Base-by-base conservation (phyloP, 106 monocot genomes). In the Allium sativum region DNA sequence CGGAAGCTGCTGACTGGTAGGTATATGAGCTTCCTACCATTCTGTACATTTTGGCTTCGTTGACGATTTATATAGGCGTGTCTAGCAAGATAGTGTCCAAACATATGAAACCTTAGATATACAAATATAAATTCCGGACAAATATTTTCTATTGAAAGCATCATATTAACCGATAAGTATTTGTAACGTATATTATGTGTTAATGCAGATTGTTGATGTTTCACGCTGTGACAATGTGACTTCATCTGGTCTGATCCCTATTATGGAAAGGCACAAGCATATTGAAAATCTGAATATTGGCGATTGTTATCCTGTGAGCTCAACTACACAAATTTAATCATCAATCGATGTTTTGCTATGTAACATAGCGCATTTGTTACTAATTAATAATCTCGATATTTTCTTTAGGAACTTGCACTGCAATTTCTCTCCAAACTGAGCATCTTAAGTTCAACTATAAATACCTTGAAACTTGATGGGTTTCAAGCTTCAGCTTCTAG, bases 201-300 rank as follows among this genome's bases (percentile, higher is more conserved):
- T 31, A 9, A 64, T 52, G 53, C 86, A 94, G 93, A 72, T 45
- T 18, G 53, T 94, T 53, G 79, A 94, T 68, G 78, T 81, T 55
- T 89, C 89, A 12, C 74, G 93, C 12, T 89, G 85, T 46, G 69
- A 77, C 10, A 78, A 86, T 59, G 72, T 94, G 15, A 86, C 74
- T 17, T 81, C 83, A 9, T 55, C 52, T 17, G 89, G 89, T 12
- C 68, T 94, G 58, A 53, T 70, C 44, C 74, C 83, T 12, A 70
- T 94, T 19, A 76, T 85, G 18, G 81, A 81, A 72, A 72, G 86
- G 10, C 85, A 89, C 65, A 72, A 71, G 45, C 67, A 14, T 65
- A 85, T 94, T 42, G 59, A 74, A 48, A 77, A 68, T 42, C 75
- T 94, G n/a, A 61, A 74, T 50, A 76, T 74, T 54, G 86, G 83